phyloP scores from a whole-genome alignment of 176 grass and related monocot genomes.

The Otatea glauca region DNA sequence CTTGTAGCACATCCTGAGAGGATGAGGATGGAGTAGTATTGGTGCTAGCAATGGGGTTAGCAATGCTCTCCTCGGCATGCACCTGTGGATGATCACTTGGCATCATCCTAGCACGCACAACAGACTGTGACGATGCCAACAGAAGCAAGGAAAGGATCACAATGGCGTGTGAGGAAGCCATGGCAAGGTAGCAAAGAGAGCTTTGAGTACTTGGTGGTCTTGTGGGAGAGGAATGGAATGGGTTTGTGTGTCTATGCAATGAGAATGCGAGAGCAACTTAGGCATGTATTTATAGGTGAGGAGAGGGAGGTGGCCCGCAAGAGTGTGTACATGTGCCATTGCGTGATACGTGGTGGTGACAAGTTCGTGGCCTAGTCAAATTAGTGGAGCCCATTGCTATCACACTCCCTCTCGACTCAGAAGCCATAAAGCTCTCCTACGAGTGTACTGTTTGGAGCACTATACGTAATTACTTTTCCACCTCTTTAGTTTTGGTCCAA shows the following conservation, averaged over 20 bases:
- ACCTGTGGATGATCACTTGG: constrained; percentile 14
- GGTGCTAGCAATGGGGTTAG: too few relatives aligned
- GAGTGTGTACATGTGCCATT: background rate
- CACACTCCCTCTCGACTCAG: background rate
- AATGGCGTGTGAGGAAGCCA: constrained; percentile 46
- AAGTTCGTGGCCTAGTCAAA: constrained; percentile 36
- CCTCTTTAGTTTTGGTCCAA: constrained; percentile 30
- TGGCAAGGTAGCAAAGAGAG: background rate
- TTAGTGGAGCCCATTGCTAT: constrained; percentile 24
- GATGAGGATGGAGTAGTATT: background rate
- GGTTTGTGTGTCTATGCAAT: constrained; percentile 9
- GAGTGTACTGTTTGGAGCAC: constrained; percentile 27
- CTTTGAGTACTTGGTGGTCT: background rate
- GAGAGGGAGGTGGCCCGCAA: constrained; percentile 5
- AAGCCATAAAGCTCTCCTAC: background rate
- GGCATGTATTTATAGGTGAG: constrained; percentile 46
- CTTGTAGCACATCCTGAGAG: constrained; percentile 16
- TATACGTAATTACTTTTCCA: background rate
- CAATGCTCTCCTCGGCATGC: background rate
- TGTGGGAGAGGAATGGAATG: constrained; percentile 15
- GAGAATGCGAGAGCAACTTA: constrained; percentile 28
- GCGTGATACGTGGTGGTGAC: constrained; percentile 20
- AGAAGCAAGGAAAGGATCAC: constrained; percentile 35
- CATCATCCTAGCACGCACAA: constrained; percentile 45
- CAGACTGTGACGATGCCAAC: constrained; percentile 3